These are phyloP conservation scores for Asterionellopsis glacialis DNA, from an alignment of 108 stramenopile species.

Conservation along the genomic window DNA sequence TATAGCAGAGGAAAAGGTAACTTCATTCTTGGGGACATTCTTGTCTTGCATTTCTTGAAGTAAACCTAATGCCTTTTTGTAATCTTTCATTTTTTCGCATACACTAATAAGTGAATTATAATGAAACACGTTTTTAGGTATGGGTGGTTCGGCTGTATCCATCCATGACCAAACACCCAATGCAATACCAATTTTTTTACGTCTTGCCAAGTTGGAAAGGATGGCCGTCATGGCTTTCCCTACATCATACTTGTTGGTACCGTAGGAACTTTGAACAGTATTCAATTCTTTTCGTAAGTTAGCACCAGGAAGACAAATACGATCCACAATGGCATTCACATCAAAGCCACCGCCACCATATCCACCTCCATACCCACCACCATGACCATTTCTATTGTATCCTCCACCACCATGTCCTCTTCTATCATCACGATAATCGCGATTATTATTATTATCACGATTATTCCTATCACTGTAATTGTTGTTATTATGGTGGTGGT, in stretches of 20 bases:
- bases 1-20: conserved; percentile 80
- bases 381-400: conserved; percentile 1
- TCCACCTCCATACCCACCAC: not conserved
- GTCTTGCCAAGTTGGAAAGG: conserved; percentile 60
- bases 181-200: conserved; percentile 60
- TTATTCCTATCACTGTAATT: too few relatives aligned
- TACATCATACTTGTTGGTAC: conserved; percentile 47
- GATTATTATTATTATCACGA: not conserved
- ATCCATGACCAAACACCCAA: conserved; percentile 75
- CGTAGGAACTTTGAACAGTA: conserved; percentile 29
- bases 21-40: conserved; percentile 74
- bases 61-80: conserved; percentile 56
- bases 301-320: conserved; percentile 36
- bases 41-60: conserved; percentile 74
- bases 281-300: conserved; percentile 61
- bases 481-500: too few relatives aligned
- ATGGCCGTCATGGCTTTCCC: conserved; percentile 77
- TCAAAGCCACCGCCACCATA: conserved; percentile 28
- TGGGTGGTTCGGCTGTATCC: conserved; percentile 35
- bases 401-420: conserved; percentile 21
- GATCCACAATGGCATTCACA: conserved; percentile 58
- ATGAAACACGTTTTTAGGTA: conserved; percentile 63
- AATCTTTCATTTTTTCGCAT: conserved; percentile 74
- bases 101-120: conserved; percentile 82
- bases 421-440: conserved; percentile 8